Conservation (phyloP, 2,329 filamentous ascomycete genomes). For the Sclerotinia nivalis region DNA sequence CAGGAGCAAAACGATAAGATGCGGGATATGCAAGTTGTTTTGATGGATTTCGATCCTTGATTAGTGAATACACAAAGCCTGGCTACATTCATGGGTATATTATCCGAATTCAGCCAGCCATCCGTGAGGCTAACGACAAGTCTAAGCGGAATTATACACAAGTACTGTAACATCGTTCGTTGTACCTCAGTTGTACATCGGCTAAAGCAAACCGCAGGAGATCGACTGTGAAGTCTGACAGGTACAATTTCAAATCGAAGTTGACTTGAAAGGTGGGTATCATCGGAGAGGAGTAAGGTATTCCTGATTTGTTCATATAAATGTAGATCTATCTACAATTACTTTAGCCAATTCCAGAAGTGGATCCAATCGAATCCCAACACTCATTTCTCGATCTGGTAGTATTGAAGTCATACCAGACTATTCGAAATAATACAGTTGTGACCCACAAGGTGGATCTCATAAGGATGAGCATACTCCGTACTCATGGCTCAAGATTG, state of each 20-base stretch:
- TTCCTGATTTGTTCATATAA: background rate
- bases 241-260: conserved; percentile 3
- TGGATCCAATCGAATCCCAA: background rate
- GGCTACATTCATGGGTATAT: background rate
- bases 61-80: background rate
- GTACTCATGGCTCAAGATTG: conserved; percentile 9
- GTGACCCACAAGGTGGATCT: too few relatives aligned
- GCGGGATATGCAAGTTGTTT: conserved; percentile 4
- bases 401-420: background rate
- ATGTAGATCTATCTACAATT: background rate
- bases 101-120: background rate
- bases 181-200: conserved; percentile 6
- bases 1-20: background rate
- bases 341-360: conserved; percentile 6
- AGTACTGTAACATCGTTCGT: background rate
- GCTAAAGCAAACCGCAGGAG: background rate
- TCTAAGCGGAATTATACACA: background rate
- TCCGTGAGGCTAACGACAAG: background rate
- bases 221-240: conserved; percentile 1
- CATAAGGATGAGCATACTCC: background rate
- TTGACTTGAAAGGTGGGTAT: conserved; percentile 5
- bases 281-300: conserved; percentile 3
- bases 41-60: background rate
- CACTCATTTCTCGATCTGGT: background rate
- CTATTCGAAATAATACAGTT: too few relatives aligned